Conservation (phyloP, 148 eudicot species). For the Rhododendron kiyosumense region DNA sequence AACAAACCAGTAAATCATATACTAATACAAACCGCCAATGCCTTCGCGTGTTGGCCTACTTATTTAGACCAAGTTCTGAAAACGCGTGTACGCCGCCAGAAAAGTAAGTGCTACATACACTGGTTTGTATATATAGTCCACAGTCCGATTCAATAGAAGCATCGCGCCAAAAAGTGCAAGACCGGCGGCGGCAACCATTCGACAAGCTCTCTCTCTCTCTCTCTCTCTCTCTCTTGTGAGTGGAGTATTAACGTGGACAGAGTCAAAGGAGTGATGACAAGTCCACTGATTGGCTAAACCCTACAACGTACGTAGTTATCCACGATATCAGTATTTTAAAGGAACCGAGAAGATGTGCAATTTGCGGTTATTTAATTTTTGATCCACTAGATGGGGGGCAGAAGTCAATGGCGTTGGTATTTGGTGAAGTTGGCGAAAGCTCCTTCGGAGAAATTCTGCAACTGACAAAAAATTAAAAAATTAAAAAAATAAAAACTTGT, state of each 20-base stretch:
- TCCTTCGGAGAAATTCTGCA: background rate
- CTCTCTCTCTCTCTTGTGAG: background rate
- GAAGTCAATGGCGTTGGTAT: background rate
- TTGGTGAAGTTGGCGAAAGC: background rate
- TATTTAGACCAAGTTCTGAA: constrained; percentile 7
- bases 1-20: background rate
- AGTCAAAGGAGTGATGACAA: background rate
- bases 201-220: background rate
- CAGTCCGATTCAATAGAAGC: background rate
- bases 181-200: background rate
- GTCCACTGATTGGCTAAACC: background rate
- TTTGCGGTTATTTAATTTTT: background rate
- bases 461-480: background rate
- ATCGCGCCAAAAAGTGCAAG: background rate
- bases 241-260: background rate
- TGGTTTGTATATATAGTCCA: background rate
- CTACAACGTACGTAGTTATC: background rate
- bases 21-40: background rate
- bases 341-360: background rate
- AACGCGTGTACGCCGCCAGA: constrained; percentile 1
- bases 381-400: background rate
- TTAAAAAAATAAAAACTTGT: background rate
- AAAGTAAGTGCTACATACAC: background rate
- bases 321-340: background rate
- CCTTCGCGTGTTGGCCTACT: background rate